Evolutionary conservation across 345 rosid species (phyloP), one percentile per base, ranked within the genome.

Genomic region (Passiflora organensis): DNA sequence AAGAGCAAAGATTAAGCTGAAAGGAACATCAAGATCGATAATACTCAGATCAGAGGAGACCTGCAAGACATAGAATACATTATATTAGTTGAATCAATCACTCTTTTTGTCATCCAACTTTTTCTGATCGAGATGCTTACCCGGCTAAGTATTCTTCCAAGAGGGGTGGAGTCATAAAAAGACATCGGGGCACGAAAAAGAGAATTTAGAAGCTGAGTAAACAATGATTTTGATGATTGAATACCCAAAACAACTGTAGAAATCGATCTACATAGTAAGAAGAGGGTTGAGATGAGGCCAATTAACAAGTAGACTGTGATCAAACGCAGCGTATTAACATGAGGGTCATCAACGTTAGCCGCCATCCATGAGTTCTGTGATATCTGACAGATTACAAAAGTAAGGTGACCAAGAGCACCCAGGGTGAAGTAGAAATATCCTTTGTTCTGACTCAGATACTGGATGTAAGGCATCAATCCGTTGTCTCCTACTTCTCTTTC

Each of bases 111-210:
- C 32, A 15, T 25, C 18, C 23, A 32, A 34, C 23, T 14, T 48
- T 52, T 52, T 42, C 39, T 14, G n/a, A 32, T 45, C 10, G 10
- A 36, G 64, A 61, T 38, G 60, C 72, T 32, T 72, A 85, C 93
- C 72, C 93, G 82, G 44, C 88, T 77, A 17, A 89, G 91, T 59
- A 89, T 86, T 66, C 96, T 67, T 51, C 96, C 96, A 21, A 83
- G 72, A 59, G 96, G 95, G 0, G 95, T 89, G 58, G 96, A 89
- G 81, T 89, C 96, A 32, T 80, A 89, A 72, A 89, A 89, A 1
- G 89, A 78, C 91, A 89, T 89, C 15, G 96, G 89, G 1, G 95
- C 89, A 13, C 80, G 76, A 56, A 83, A 83, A 19, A 89, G 85
- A 43, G 96, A 82, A 59, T 82, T 73, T 8, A 86, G 55, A 32